Percentiles rank a stretch among this genome's conserved stretches.
phyloP scores from a whole-genome alignment of 257 asterid species.

The Linderniella brevidens region DNA sequence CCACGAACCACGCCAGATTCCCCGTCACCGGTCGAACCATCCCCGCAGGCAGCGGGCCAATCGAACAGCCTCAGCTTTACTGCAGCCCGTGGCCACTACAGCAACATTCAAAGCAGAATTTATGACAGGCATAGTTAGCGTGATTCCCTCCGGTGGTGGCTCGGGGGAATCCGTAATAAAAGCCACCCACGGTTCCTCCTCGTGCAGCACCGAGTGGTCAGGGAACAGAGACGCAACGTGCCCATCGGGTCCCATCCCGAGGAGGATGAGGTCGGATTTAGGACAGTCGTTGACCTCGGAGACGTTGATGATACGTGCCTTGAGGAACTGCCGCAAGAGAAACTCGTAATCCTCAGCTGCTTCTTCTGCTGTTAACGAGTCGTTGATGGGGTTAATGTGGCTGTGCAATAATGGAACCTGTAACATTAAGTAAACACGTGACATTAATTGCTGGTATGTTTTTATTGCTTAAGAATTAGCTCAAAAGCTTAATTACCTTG shows the following conservation, averaged over 20 bases:
- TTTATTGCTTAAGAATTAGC: too few species aligned
- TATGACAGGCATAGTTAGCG: constrained; percentile 56
- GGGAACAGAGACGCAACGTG: constrained; percentile 67
- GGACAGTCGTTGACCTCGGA: constrained; percentile 31
- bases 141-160: constrained; percentile 69
- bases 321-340: constrained; percentile 63
- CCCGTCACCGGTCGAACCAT: constrained; percentile 55
- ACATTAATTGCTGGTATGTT: too few species aligned
- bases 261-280: constrained; percentile 51
- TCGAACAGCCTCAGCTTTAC: constrained; percentile 30
- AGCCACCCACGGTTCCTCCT: constrained; percentile 50
- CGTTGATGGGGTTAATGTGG: constrained; percentile 73
- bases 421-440: too few species aligned
- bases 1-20: constrained; percentile 76
- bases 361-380: constrained; percentile 59
- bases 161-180: constrained; percentile 57
- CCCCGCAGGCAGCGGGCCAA: constrained; percentile 46
- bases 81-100: constrained; percentile 38
- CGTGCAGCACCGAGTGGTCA: constrained; percentile 24
- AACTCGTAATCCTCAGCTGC: constrained; percentile 83
- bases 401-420: constrained; percentile 78
- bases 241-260: constrained; percentile 74
- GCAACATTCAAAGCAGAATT: constrained; percentile 47
- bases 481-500: too few species aligned
- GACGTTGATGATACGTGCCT: constrained; percentile 48